phyloP scores from a whole-genome alignment of 345 rosid genomes.

The Salix viminalis region DNA sequence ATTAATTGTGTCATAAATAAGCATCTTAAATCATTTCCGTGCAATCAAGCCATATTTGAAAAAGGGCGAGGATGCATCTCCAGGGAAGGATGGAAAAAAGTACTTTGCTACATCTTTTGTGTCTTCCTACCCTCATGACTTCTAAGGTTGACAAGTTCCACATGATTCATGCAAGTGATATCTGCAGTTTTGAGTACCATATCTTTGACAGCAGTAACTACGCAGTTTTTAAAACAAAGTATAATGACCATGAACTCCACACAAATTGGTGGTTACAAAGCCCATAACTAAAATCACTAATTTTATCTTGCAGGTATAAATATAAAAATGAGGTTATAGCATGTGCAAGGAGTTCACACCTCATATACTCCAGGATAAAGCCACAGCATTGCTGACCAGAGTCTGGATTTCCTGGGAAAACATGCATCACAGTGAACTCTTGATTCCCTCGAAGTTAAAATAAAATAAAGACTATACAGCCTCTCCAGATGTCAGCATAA shows the following conservation, averaged over 20 bases:
- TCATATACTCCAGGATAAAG: conserved; percentile 92
- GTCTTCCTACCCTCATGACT: too few relatives aligned
- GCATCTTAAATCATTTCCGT: neutral
- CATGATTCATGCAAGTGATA: neutral
- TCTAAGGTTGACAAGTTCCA: neutral
- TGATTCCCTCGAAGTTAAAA: neutral
- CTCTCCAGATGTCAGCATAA: neutral
- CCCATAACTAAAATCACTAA: neutral
- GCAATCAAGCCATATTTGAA: neutral
- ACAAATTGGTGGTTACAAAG: neutral
- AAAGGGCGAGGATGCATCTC: neutral
- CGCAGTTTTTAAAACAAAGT: neutral
- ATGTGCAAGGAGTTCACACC: conserved; percentile 31
- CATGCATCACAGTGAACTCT: neutral
- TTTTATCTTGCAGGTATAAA: neutral
- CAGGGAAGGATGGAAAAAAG: neutral
- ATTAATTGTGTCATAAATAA: too few relatives aligned
- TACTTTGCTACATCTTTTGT: neutral
- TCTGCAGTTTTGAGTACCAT: neutral
- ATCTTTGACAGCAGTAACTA: neutral
- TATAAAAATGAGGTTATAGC: neutral
- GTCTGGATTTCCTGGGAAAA: conserved; percentile 50
- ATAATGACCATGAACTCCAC: neutral
- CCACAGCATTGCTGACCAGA: conserved; percentile 80
- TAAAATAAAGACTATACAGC: neutral